phyloP scores from a whole-genome alignment of 2,329 filamentous ascomycete genomes.

The Tolypocladium guangdongense region DNA sequence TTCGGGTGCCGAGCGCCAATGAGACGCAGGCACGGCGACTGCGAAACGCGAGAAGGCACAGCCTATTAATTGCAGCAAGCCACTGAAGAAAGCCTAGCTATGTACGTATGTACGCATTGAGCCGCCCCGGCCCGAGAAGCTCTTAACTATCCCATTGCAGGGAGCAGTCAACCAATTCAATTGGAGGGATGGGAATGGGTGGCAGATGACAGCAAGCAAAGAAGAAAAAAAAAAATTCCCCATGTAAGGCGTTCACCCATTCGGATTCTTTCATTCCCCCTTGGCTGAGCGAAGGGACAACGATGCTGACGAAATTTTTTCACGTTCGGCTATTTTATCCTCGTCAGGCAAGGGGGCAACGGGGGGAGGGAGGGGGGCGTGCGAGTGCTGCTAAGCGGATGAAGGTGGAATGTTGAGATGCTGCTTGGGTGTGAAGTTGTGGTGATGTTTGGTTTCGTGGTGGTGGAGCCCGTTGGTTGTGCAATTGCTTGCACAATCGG shows the following conservation, averaged over 20 bases:
- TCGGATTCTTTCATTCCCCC: not conserved
- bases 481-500: not conserved
- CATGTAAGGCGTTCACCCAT: not conserved
- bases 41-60: not conserved
- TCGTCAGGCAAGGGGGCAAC: not conserved
- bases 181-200: not conserved
- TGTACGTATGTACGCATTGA: too few relatives aligned
- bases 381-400: not conserved
- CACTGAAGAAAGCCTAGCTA: not conserved
- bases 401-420: not conserved
- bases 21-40: not conserved
- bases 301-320: not conserved
- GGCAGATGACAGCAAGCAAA: too few relatives aligned
- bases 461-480: not conserved
- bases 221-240: not conserved
- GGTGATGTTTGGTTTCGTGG: not conserved
- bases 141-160: not conserved
- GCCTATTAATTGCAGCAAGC: not conserved
- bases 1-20: not conserved
- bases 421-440: not conserved
- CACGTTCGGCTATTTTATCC: not conserved
- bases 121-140: not conserved
- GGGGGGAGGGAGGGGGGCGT: not conserved
- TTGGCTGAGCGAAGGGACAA: not conserved
- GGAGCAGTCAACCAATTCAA: not conserved